A percentile compares a stretch with the other conserved stretches of the same genome.
Evolutionary conservation across 768 basidiomycete genomes (phyloP).

Genomic region (Leccinum rimulosum): DNA sequence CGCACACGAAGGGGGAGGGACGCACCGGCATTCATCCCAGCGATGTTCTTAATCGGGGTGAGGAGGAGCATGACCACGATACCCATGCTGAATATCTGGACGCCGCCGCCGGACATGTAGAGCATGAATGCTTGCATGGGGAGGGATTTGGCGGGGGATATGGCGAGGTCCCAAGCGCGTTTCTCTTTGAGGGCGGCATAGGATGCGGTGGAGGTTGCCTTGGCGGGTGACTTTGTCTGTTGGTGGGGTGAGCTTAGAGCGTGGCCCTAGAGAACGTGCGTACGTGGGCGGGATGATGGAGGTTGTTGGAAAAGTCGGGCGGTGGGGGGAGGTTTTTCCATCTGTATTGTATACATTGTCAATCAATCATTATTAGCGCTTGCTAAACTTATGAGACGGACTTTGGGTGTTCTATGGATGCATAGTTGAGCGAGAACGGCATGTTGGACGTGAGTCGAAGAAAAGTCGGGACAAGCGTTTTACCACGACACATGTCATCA

Average conservation of each 20-base stretch:
- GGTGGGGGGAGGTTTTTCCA: constrained; percentile 65
- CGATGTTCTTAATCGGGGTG: constrained; percentile 80
- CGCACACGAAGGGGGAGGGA: not conserved
- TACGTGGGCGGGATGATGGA: constrained; percentile 28
- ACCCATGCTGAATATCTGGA: constrained; percentile 96
- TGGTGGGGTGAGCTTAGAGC: not conserved
- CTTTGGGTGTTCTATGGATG: constrained; percentile 31
- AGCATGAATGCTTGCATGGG: constrained; percentile 99
- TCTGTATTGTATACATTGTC: constrained; percentile 31
- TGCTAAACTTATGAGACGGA: constrained; percentile 1
- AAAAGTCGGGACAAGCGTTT: too few relatives aligned
- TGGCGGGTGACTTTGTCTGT: constrained; percentile 43
- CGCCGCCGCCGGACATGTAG: constrained; percentile 95
- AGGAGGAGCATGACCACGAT: constrained; percentile 92
- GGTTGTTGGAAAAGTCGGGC: constrained; percentile 60
- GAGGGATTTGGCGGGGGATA: constrained; percentile 81
- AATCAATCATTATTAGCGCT: not conserved
- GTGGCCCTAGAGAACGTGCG: too few relatives aligned
- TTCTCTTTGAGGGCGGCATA: constrained; percentile 70
- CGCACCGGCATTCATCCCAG: constrained; percentile 76
- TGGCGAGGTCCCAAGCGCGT: constrained; percentile 84
- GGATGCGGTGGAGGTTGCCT: constrained; percentile 42
- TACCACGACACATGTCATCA: too few relatives aligned
- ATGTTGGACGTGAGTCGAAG: constrained; percentile 5
- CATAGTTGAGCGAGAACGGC: constrained; percentile 31